A percentile compares a stretch with the other conserved stretches of the same genome.
phyloP scores from a whole-genome alignment of 2,329 filamentous ascomycete genomes.

The Ophiostoma perfectum region DNA sequence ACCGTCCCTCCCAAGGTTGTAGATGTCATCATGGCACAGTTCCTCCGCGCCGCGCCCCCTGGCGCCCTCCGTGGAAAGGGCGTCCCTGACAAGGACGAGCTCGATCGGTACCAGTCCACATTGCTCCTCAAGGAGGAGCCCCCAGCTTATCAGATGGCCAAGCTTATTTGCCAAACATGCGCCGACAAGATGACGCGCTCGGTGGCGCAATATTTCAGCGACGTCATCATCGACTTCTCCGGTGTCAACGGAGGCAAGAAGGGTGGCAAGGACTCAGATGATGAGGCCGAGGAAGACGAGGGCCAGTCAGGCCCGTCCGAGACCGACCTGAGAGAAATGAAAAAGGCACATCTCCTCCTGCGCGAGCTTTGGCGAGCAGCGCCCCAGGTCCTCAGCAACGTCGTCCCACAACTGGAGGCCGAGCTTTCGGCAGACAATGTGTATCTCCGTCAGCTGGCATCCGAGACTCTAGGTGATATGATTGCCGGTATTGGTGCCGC shows the following conservation, averaged over 20 bases:
- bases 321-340: slow-evolving; percentile 78
- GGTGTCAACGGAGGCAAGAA: slow-evolving; percentile 41
- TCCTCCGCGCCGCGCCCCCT: slow-evolving; percentile 76
- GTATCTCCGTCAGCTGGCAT: slow-evolving; percentile 78
- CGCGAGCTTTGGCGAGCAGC: slow-evolving; percentile 91
- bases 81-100: slow-evolving; percentile 40
- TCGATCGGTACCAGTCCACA: slow-evolving; percentile 74
- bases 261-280: slow-evolving; percentile 21
- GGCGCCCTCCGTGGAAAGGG: slow-evolving; percentile 56
- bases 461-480: slow-evolving; percentile 92
- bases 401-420: slow-evolving; percentile 87
- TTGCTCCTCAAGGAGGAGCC: slow-evolving; percentile 83
- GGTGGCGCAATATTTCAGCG: slow-evolving; percentile 93
- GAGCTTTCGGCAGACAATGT: slow-evolving; percentile 88
- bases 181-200: slow-evolving; percentile 93
- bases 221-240: slow-evolving; percentile 87
- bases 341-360: slow-evolving; percentile 82
- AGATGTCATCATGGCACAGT: slow-evolving; percentile 92
- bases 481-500: slow-evolving; percentile 88
- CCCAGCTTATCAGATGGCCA: slow-evolving; percentile 92
- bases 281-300: slow-evolving; percentile 60
- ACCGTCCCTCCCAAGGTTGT: slow-evolving; percentile 75
- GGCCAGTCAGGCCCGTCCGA: slow-evolving; percentile 61
- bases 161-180: slow-evolving; percentile 82
- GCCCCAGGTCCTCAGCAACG: slow-evolving; percentile 81